Conservation (phyloP, 306 rosid species). For the Arachis hypogaea region DNA sequence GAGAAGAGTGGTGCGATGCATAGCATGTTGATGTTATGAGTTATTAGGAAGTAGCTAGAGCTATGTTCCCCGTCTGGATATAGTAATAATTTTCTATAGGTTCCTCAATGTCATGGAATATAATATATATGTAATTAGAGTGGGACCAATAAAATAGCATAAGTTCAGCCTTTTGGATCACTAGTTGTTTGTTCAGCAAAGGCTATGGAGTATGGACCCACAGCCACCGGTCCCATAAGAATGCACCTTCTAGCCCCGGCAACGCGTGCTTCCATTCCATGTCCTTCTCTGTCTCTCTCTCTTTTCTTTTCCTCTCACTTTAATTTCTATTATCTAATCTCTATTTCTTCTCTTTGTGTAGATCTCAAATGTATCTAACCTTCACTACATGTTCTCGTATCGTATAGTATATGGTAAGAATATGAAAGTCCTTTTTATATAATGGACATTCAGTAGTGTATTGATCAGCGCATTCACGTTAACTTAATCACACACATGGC, state of each 20-base stretch:
- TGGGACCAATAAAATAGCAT: constrained; percentile 56
- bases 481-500: constrained; percentile 42
- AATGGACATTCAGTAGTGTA: background rate
- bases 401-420: background rate
- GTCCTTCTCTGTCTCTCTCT: constrained; percentile 40
- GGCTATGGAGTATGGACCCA: constrained; percentile 53
- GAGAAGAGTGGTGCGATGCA: background rate
- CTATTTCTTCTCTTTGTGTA: no score
- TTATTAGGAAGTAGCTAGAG: no score
- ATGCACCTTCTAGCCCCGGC: constrained; percentile 82
- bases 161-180: constrained; percentile 52
- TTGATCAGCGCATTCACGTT: background rate
- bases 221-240: constrained; percentile 76
- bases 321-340: background rate
- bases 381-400: background rate
- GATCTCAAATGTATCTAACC: background rate
- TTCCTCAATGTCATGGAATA: constrained; percentile 36
- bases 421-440: constrained; percentile 6
- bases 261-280: constrained; percentile 83
- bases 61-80: no score
- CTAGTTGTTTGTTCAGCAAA: constrained; percentile 38
- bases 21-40: no score
- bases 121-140: constrained; percentile 27
- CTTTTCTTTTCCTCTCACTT: background rate
- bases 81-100: background rate